These are phyloP conservation scores for Pythium aphanidermatum DNA, from an alignment of 352 stramenopile species.

Conservation along the genomic window DNA sequence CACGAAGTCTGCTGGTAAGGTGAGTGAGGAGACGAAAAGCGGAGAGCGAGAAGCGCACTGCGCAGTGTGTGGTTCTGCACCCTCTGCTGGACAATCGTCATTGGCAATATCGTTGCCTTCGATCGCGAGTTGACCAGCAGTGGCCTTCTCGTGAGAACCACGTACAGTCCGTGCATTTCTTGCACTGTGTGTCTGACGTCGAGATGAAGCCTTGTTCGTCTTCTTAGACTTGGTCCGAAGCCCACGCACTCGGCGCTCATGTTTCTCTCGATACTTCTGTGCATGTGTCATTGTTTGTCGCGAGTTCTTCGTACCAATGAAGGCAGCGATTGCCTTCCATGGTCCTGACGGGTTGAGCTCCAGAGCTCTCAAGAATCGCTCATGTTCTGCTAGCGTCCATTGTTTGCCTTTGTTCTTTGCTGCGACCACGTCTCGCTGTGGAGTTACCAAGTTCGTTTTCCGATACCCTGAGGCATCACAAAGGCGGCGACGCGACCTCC, in stretches of 20 bases:
- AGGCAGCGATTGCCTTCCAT: slow-evolving; percentile 32
- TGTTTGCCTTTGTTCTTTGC: slow-evolving; percentile 20
- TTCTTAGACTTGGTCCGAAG: neutral
- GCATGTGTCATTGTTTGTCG: slow-evolving; percentile 28
- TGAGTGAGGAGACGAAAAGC: slow-evolving; percentile 9
- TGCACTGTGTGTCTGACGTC: too few relatives aligned
- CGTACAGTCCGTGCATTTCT: neutral
- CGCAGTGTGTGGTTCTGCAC: neutral
- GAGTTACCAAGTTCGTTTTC: too few relatives aligned
- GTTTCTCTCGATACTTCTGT: slow-evolving; percentile 31
- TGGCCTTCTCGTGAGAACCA: neutral
- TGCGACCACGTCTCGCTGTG: slow-evolving; percentile 17
- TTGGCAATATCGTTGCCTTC: neutral
- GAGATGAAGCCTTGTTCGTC: too few relatives aligned
- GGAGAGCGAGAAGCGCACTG: too few relatives aligned
- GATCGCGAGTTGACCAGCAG: too few relatives aligned
- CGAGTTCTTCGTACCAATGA: slow-evolving; percentile 25
- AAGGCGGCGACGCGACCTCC: neutral
- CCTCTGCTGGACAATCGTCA: neutral
- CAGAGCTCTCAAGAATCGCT: slow-evolving; percentile 25
- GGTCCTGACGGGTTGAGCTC: slow-evolving; percentile 25
- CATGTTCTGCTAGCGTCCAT: slow-evolving; percentile 28
- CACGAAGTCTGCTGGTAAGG: neutral
- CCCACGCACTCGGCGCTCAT: slow-evolving; percentile 20
- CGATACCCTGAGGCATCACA: neutral